Evolutionary conservation across 2,329 filamentous ascomycete genomes (phyloP), one percentile per base, ranked within the genome.

Genomic region (Coniochaeta hoffmannii): DNA sequence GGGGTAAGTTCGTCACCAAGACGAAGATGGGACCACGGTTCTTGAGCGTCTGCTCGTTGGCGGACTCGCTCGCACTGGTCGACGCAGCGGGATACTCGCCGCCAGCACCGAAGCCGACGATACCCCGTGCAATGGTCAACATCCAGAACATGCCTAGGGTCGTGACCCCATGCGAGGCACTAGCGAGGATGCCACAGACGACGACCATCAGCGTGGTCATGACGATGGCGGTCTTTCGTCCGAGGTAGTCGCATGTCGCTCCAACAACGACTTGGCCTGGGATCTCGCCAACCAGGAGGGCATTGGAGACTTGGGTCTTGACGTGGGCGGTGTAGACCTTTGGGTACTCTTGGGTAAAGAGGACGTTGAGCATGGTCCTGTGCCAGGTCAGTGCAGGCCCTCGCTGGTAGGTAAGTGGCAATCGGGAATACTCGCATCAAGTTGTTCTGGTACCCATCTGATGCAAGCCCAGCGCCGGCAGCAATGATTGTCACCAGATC

Each of bases 81-180:
- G 61, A 65, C 51, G 66, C 68, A 1, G 63, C 63, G 0, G 66
- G 60, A 55, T 69, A 69, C 50, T 69, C 66, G n/a, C 67, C 66
- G 53, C 73, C 76, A 3, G 73, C 69, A 46, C 76, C 76, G 17
- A 79, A 74, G 2, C 76, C 74, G 12, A 73, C 71, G 19, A 77
- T 67, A 5, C 77, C 77, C 41, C 77, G 70, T 5, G 75, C 70
- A 17, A 79, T 65, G 0, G 73, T 77, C 68, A 79, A 67, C 71
- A 79, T 79, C 76, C 76, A 79, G 55, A 78, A 75, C 74, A 80
- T 79, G 56, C 73, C 75, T 17, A 73, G 57, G 31, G 74, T 70
- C 2, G 75, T 78, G 5, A 66, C 60, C 10, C 76, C 76, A 55
- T 74, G 65, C 0, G 73, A 67, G 4, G 74, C 76, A 0, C 72